phyloP scores from a whole-genome alignment of 2,329 filamentous ascomycete species.

The Cladosporium sp. region DNA sequence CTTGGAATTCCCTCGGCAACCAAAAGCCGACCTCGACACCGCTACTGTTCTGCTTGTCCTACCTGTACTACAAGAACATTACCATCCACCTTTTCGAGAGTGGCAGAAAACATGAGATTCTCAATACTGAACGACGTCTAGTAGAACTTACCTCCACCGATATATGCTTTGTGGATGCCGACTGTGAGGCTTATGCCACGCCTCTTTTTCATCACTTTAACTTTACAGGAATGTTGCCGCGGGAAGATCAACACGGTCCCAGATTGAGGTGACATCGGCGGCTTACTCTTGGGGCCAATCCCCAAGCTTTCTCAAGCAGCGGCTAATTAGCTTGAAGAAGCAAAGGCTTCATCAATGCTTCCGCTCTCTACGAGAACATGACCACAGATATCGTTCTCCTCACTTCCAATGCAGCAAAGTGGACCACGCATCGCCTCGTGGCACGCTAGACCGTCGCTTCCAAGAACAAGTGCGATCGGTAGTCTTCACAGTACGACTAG shows the following conservation, averaged over 20 bases:
- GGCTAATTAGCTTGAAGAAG: conserved; percentile 15
- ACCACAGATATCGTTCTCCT: neutral
- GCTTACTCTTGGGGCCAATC: conserved; percentile 5
- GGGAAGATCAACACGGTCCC: neutral
- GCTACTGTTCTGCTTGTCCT: neutral
- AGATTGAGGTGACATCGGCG: conserved; percentile 16
- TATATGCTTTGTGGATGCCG: conserved; percentile 1
- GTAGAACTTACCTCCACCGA: neutral
- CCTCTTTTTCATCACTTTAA: neutral
- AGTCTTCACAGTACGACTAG: neutral
- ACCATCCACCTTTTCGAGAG: neutral
- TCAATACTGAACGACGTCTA: neutral
- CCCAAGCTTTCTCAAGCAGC: conserved; percentile 13
- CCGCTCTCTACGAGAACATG: neutral
- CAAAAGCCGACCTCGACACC: neutral
- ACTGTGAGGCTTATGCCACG: neutral
- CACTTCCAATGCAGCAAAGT: neutral
- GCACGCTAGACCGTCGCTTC: neutral
- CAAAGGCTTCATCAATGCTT: neutral
- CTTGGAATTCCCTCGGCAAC: neutral
- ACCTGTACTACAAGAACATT: neutral
- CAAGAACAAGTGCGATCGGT: neutral
- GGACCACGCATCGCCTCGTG: neutral
- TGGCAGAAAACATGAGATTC: neutral
- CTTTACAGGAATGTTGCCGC: neutral